Percentiles rank a stretch among this genome's conserved stretches.
Evolutionary conservation across 2,329 filamentous ascomycete species (phyloP).

Genomic region (Colletotrichum nymphaeae): DNA sequence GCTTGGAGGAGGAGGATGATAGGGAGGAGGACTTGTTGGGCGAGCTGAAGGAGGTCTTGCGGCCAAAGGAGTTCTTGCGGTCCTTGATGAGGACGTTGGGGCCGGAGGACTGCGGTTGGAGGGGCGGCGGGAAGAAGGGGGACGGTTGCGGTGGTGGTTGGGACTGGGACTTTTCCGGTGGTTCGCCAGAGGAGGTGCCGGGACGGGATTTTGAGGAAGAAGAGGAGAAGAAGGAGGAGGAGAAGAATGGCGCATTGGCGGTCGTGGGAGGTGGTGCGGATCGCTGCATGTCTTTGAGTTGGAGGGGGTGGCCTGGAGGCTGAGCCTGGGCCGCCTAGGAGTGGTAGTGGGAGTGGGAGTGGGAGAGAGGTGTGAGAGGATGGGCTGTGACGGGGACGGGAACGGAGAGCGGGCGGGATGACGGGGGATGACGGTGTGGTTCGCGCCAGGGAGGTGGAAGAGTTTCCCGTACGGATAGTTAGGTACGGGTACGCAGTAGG

Average conservation of each 20-base stretch:
- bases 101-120: conserved; percentile 38
- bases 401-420: not conserved
- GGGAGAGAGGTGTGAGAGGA: not conserved
- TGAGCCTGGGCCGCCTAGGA: conserved; percentile 1
- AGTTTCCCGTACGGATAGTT: too few species aligned
- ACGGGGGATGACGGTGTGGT: conserved; percentile 1
- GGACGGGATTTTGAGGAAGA: conserved; percentile 41
- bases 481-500: too few species aligned
- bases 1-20: conserved; percentile 37
- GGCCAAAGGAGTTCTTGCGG: conserved; percentile 64
- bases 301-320: conserved; percentile 10
- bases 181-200: conserved; percentile 37
- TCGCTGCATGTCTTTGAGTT: conserved; percentile 36
- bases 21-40: conserved; percentile 40
- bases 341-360: not conserved
- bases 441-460: not conserved
- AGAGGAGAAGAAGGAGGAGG: conserved; percentile 49
- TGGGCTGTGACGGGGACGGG: not conserved
- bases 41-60: conserved; percentile 63
- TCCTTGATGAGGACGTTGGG: conserved; percentile 54
- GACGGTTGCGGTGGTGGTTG: conserved; percentile 34
- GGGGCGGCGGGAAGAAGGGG: conserved; percentile 32
- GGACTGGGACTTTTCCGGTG: conserved; percentile 30
- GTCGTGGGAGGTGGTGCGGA: conserved; percentile 34
- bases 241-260: conserved; percentile 48